These are phyloP conservation scores for Plasmodium reichenowi DNA, from an alignment of 169 alveolate genomes.

Conservation along the genomic window DNA sequence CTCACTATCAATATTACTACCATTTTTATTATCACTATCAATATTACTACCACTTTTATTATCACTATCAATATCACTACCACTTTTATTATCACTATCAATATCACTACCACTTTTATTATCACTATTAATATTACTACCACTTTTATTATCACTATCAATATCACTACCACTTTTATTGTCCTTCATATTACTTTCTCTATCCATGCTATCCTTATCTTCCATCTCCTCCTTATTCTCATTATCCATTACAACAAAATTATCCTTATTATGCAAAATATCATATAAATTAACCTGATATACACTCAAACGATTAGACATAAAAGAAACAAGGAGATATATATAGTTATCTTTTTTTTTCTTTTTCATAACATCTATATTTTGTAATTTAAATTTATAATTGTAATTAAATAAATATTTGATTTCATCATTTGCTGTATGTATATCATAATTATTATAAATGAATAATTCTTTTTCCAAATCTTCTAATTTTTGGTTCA, in stretches of 20 bases:
- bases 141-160: slow-evolving; percentile 40
- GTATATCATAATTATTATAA: slow-evolving; percentile 50
- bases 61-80: neutral
- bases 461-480: slow-evolving; percentile 32
- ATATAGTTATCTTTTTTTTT: slow-evolving; percentile 37
- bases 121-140: slow-evolving; percentile 21
- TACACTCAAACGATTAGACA: slow-evolving; percentile 72
- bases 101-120: slow-evolving; percentile 38
- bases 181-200: slow-evolving; percentile 6
- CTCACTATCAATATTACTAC: slow-evolving; percentile 7
- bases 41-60: neutral
- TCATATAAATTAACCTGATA: slow-evolving; percentile 79
- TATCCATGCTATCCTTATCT: neutral
- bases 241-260: slow-evolving; percentile 42
- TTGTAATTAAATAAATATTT: slow-evolving; percentile 62
- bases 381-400: slow-evolving; percentile 52
- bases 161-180: neutral
- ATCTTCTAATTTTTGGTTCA: slow-evolving; percentile 21
- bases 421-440: slow-evolving; percentile 73
- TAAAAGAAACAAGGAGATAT: slow-evolving; percentile 25
- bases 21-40: neutral
- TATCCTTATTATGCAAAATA: slow-evolving; percentile 63
- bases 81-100: slow-evolving; percentile 19
- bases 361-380: slow-evolving; percentile 53
- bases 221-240: slow-evolving; percentile 22